Evolutionary conservation across 2,329 filamentous ascomycete species (phyloP).

Genomic region (Trichoderma atrobrunneum): DNA sequence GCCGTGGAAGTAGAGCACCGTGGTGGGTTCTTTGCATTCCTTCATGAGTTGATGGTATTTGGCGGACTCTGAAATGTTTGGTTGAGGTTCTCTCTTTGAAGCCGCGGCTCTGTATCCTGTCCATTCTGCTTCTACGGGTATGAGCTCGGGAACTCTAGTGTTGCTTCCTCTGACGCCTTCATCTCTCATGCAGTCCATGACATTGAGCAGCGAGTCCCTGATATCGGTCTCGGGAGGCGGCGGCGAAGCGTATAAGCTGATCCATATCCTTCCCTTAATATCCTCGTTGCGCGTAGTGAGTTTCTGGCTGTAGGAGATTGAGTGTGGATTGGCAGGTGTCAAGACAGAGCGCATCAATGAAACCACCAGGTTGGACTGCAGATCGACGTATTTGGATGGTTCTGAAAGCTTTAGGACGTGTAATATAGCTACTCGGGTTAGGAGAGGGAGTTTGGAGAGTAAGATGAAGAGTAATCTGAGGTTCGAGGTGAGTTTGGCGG

Average conservation of each 20-base stretch:
- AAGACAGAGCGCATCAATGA: conserved; percentile 68
- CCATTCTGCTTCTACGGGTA: conserved; percentile 70
- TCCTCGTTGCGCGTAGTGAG: conserved; percentile 60
- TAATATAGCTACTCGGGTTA: conserved; percentile 59
- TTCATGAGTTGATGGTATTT: conserved; percentile 66
- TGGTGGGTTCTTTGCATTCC: conserved; percentile 61
- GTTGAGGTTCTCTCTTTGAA: conserved; percentile 47
- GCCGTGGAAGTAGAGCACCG: conserved; percentile 74
- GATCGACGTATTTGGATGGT: conserved; percentile 72
- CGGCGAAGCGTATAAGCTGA: conserved; percentile 66
- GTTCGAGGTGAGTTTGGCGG: not conserved
- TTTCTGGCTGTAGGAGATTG: conserved; percentile 62
- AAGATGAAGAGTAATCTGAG: conserved; percentile 31
- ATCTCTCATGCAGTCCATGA: not conserved
- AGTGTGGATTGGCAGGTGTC: conserved; percentile 40
- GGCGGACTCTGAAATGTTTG: conserved; percentile 57
- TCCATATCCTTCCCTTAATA: conserved; percentile 78
- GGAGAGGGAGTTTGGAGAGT: conserved; percentile 58
- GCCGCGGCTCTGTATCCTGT: conserved; percentile 64
- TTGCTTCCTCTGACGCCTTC: not conserved
- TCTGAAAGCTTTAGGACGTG: conserved; percentile 68
- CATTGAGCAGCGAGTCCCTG: conserved; percentile 37
- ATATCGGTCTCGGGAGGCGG: conserved; percentile 55
- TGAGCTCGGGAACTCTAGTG: conserved; percentile 48
- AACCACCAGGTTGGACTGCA: conserved; percentile 71